Evolutionary conservation across 768 basidiomycete genomes (phyloP), one percentile per base, ranked within the genome.

Genomic region (Russula lepida): DNA sequence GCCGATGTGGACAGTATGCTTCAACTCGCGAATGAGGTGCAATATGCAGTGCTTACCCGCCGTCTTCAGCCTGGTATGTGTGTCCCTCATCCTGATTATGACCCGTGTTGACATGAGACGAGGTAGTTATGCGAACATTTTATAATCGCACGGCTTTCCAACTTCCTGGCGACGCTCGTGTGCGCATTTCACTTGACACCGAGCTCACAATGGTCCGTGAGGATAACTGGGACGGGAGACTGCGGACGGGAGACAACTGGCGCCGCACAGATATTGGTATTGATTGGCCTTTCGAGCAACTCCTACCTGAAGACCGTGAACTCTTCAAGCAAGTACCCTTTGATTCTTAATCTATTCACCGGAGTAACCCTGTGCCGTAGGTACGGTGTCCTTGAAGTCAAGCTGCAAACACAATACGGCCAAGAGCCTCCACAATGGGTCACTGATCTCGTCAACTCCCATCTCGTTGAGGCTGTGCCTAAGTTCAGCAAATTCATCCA

Each of bases 71-170:
- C 95, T 37, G 92, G 94, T 92, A 48, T 67, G 83, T 74, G 1
- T 59, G 25, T 59, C 57, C 12, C 55, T 2, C n/a, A 43, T 33
- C 4, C n/a, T 2, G n/a, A 28, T 33, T 33, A 4, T 8, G 37
- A 12, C 39, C 8, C 15, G 2, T 23, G 27, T 52, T 39, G 11
- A 60, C 47, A 48, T 50, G 27, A 44, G 52, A 44, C 64, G 28
- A 15, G 19, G 9, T 56, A 95, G 95, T 98, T 39, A 85, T 95
- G 87, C 83, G 95, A 21, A 92, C 95, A 9, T 99, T 98, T 76
- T 99, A 98, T 76, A 97, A 98, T 70, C 89, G 97, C 44, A 98
- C 97, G 15, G 97, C 97, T 1, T 99, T 99, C 80, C 97, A 99
- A 74, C 83, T 99, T 25, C 97, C 97, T 9, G 95, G 95, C 23